phyloP scores from a whole-genome alignment of 2,329 filamentous ascomycete species.

The Pseudonectria buxi region DNA sequence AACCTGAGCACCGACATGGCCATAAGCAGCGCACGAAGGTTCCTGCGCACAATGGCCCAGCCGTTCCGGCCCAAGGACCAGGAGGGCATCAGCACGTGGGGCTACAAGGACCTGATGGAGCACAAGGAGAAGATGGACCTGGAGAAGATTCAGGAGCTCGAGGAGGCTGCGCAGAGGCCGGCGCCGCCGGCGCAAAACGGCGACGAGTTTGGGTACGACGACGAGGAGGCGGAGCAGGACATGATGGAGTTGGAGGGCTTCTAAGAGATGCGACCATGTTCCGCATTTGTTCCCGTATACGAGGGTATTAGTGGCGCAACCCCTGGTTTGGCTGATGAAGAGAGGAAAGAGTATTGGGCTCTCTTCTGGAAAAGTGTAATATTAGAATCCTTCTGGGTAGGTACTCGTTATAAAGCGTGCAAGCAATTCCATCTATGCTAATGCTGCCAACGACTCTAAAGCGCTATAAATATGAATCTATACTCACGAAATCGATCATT shows the following conservation, averaged over 20 bases:
- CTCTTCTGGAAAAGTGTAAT: no score
- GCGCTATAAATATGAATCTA: no score
- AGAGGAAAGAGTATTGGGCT: no score
- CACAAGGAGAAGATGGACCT: constrained; percentile 72
- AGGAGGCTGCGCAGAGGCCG: constrained; percentile 32
- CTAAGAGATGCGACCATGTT: constrained; percentile 8
- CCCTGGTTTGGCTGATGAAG: no score
- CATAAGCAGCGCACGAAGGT: constrained; percentile 79
- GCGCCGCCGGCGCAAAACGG: constrained; percentile 9
- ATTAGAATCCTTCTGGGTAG: no score
- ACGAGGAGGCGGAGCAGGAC: constrained; percentile 45
- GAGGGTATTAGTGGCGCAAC: no score
- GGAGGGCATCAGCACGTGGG: constrained; percentile 93
- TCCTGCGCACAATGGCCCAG: constrained; percentile 85
- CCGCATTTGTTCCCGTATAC: no score
- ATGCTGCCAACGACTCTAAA: neutral
- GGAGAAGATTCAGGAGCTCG: constrained; percentile 58
- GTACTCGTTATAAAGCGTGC: no score
- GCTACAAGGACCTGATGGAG: constrained; percentile 64
- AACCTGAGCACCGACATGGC: constrained; percentile 96
- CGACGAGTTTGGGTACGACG: constrained; percentile 46
- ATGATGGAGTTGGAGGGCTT: constrained; percentile 47
- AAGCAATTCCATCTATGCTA: no score
- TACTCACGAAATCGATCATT: no score
- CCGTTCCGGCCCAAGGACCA: constrained; percentile 78